These are phyloP conservation scores for Phyllosticta capitalensis DNA, from an alignment of 2,329 filamentous ascomycete genomes.

Conservation along the genomic window DNA sequence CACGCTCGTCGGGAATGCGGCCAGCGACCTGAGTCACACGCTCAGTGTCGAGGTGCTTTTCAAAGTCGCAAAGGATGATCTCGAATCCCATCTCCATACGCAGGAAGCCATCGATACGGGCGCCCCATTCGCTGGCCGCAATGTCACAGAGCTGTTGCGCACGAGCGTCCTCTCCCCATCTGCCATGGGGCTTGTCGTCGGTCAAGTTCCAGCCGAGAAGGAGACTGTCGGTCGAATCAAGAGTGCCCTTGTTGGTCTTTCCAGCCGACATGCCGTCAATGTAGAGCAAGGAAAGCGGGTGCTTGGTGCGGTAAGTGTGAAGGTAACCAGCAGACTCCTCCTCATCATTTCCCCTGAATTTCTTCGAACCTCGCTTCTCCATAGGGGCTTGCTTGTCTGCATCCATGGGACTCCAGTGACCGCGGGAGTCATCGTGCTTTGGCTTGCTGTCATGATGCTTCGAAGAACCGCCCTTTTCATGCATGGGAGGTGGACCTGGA, in stretches of 20 bases:
- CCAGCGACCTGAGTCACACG: conserved; percentile 19
- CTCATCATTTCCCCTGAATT: conserved; percentile 5
- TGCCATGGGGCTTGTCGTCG: not conserved
- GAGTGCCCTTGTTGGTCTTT: conserved; percentile 55
- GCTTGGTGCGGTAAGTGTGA: conserved; percentile 54
- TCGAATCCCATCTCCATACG: conserved; percentile 64
- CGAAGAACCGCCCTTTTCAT: not conserved
- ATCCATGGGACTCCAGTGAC: conserved; percentile 1
- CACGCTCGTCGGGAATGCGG: conserved; percentile 13
- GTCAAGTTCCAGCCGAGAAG: conserved; percentile 44
- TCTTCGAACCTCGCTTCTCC: not conserved
- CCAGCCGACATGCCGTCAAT: conserved; percentile 61
- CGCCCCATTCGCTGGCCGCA: conserved; percentile 39
- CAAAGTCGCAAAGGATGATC: conserved; percentile 58
- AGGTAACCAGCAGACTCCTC: conserved; percentile 44
- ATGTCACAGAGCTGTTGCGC: conserved; percentile 49
- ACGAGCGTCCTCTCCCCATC: conserved; percentile 23
- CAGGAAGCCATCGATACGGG: conserved; percentile 51
- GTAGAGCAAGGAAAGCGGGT: conserved; percentile 53
- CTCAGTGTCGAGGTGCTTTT: conserved; percentile 28
- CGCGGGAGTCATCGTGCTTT: not conserved
- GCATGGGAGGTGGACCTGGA: not conserved
- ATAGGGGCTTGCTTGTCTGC: conserved; percentile 4
- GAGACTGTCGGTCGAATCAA: conserved; percentile 58
- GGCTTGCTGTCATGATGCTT: not conserved